These are phyloP conservation scores for Populus euphratica DNA, from an alignment of 345 rosid species.

Conservation along the genomic window DNA sequence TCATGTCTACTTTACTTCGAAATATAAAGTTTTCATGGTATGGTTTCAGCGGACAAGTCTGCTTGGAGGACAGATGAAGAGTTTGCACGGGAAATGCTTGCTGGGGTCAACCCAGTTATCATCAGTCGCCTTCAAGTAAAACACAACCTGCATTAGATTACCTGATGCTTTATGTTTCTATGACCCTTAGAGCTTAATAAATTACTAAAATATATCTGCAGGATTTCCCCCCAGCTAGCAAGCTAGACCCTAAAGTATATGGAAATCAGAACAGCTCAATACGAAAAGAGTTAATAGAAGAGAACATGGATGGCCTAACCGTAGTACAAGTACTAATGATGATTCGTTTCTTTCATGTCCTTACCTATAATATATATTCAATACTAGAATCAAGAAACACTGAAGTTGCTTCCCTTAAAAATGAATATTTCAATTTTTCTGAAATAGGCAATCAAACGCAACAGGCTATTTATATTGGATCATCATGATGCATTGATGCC, in stretches of 20 bases:
- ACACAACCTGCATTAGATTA: neutral
- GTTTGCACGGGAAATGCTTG: conserved; percentile 67
- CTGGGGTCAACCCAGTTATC: conserved; percentile 62
- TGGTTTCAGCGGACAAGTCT: conserved; percentile 43
- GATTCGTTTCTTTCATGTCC: neutral
- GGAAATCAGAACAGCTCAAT: conserved; percentile 70
- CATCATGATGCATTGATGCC: conserved; percentile 84
- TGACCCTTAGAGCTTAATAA: neutral
- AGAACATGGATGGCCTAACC: conserved; percentile 60
- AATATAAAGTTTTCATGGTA: conserved; percentile 6
- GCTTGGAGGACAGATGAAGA: conserved; percentile 79
- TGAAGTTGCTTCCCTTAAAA: neutral
- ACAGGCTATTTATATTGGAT: conserved; percentile 65
- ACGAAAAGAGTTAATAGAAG: conserved; percentile 45
- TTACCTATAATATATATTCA: neutral
- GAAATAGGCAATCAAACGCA: conserved; percentile 51
- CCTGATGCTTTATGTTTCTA: neutral
- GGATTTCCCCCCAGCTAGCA: conserved; percentile 79
- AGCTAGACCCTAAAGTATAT: conserved; percentile 46
- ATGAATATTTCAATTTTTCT: neutral
- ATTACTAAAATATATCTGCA: conserved; percentile 23
- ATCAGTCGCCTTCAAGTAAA: conserved; percentile 49
- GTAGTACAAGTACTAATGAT: conserved; percentile 42
- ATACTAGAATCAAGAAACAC: neutral
- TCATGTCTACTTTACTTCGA: neutral